A percentile compares a stretch with the other conserved stretches of the same genome.
Conservation (phyloP, 345 rosid species). For the Gossypioides kirkii region DNA sequence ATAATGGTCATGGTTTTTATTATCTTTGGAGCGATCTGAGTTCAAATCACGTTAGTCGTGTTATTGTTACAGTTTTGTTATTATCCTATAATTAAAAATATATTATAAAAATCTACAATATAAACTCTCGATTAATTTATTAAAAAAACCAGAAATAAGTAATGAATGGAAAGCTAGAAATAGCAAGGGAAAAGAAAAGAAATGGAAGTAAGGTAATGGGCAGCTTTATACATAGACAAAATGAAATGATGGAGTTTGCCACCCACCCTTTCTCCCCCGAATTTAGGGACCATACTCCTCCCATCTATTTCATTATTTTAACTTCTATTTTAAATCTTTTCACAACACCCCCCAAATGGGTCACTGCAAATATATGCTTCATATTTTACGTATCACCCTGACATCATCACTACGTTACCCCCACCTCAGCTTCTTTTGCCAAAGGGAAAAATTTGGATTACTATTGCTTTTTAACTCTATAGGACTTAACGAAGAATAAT, state of each 20-base stretch:
- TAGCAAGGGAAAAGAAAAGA: not conserved
- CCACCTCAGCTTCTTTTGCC: conserved; percentile 22
- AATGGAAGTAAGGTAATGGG: conserved; percentile 25
- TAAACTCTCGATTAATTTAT: not conserved
- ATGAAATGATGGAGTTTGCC: conserved; percentile 56
- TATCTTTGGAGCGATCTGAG: no score
- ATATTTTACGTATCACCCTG: conserved; percentile 22
- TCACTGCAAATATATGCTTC: conserved; percentile 5
- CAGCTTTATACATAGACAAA: conserved; percentile 46
- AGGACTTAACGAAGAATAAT: no score
- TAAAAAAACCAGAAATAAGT: not conserved
- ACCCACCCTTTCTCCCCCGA: conserved; percentile 25
- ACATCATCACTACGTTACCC: conserved; percentile 32
- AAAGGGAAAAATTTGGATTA: not conserved
- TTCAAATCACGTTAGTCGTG: no score
- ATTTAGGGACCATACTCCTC: conserved; percentile 26
- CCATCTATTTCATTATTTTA: not conserved
- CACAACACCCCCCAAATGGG: not conserved
- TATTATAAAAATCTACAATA: no score
- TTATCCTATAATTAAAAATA: no score
- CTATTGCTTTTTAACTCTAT: not conserved
- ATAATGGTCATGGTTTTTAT: no score
- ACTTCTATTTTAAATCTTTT: not conserved
- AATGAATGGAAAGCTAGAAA: not conserved
- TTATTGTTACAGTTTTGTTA: no score